A percentile compares a stretch with the other conserved stretches of the same genome.
phyloP scores from a whole-genome alignment of 345 rosid genomes.

The rapeseed (Brassica napus) region DNA sequence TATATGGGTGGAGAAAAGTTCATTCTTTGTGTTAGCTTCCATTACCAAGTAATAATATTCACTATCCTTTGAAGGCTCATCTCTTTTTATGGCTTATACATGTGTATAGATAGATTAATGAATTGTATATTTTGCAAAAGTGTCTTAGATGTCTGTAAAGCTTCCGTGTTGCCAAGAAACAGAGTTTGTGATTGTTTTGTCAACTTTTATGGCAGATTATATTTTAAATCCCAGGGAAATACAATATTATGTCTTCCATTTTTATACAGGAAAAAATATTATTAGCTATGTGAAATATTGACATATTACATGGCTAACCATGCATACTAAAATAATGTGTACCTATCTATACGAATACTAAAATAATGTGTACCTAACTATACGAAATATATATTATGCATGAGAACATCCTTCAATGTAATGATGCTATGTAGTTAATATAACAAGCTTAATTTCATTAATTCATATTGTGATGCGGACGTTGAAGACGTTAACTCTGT shows the following conservation, averaged over 20 bases:
- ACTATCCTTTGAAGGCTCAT: background rate
- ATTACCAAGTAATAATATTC: slow-evolving; percentile 3
- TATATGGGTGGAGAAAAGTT: background rate
- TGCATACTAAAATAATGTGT: no score
- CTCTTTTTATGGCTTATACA: background rate
- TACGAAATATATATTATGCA: no score
- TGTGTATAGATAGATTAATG: background rate
- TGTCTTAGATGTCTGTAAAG: slow-evolving; percentile 1
- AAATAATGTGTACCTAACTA: no score
- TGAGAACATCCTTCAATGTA: no score
- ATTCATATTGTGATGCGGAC: no score
- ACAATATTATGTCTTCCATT: background rate
- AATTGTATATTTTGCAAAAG: background rate
- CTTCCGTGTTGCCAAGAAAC: background rate
- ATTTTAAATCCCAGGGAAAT: background rate
- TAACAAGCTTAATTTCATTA: no score
- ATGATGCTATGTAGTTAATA: no score
- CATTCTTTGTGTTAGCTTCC: background rate
- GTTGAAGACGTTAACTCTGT: no score
- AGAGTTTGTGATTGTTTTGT: background rate
- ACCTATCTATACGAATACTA: no score
- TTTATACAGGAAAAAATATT: background rate
- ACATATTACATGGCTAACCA: no score
- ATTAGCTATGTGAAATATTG: no score
- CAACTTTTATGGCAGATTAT: background rate